phyloP scores from a whole-genome alignment of 192 early-diverging fungal genomes.

The Dimargaris verticillata region DNA sequence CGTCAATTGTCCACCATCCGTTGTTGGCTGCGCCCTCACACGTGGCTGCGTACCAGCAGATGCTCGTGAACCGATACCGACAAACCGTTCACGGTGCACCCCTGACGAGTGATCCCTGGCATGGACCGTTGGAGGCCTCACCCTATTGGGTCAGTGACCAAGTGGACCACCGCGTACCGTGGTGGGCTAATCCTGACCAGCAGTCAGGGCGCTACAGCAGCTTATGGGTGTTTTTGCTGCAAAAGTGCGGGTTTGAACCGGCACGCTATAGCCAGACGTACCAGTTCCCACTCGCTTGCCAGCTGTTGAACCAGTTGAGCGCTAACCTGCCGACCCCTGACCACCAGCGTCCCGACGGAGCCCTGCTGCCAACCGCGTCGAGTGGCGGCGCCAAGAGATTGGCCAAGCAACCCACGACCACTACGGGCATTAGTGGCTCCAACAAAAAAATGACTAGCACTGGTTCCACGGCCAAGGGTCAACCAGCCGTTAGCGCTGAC shows the following conservation, averaged over 20 bases:
- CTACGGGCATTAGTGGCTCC: not conserved
- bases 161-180: not conserved
- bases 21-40: not conserved
- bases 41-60: not conserved
- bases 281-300: not conserved
- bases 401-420: not conserved
- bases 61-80: not conserved
- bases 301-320: not conserved
- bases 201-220: not conserved
- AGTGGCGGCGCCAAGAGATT: not conserved
- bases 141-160: not conserved
- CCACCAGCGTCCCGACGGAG: not conserved
- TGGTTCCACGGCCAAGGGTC: not conserved
- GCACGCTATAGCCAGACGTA: not conserved
- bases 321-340: not conserved
- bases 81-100: not conserved
- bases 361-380: not conserved
- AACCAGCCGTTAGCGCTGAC: not conserved
- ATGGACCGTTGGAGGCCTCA: not conserved
- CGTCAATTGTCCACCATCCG: not conserved
- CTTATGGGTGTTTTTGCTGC: not conserved
- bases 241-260: not conserved
- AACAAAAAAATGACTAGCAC: not conserved
- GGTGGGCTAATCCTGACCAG: slow-evolving; percentile 2
- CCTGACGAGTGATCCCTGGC: not conserved